Evolutionary conservation across 2,329 filamentous ascomycete genomes (phyloP).

Genomic region (Aspergillus luchuensis): DNA sequence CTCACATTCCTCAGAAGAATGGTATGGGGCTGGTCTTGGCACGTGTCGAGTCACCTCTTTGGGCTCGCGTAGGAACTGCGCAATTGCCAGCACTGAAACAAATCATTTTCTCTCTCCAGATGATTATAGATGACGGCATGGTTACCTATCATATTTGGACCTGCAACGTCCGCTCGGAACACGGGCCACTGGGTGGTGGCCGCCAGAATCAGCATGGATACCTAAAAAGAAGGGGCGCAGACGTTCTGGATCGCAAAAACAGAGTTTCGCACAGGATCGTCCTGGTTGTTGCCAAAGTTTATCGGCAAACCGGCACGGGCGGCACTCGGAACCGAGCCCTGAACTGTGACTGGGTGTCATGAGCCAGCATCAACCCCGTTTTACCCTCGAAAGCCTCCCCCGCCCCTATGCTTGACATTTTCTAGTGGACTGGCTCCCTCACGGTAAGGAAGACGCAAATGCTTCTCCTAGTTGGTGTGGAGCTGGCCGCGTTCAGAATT

Average conservation of each 20-base stretch:
- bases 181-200: neutral
- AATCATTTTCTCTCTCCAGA: too few relatives aligned
- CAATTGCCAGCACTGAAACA: too few relatives aligned
- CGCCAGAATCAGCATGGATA: neutral
- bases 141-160: too few relatives aligned
- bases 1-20: too few relatives aligned
- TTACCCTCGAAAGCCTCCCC: neutral
- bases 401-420: neutral
- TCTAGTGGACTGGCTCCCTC: neutral
- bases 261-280: too few relatives aligned
- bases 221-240: neutral
- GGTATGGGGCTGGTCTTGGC: too few relatives aligned
- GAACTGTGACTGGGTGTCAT: neutral
- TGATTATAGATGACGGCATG: too few relatives aligned
- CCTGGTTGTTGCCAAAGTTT: neutral
- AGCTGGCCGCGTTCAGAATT: neutral
- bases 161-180: neutral
- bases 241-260: neutral
- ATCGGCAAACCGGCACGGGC: constrained; percentile 40
- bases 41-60: too few relatives aligned
- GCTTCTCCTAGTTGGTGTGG: neutral
- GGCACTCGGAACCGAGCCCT: constrained; percentile 15
- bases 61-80: too few relatives aligned
- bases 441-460: neutral
- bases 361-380: neutral